phyloP scores from a whole-genome alignment of 202 grass and related monocot genomes.

The Dendrocalamus latiflorus region DNA sequence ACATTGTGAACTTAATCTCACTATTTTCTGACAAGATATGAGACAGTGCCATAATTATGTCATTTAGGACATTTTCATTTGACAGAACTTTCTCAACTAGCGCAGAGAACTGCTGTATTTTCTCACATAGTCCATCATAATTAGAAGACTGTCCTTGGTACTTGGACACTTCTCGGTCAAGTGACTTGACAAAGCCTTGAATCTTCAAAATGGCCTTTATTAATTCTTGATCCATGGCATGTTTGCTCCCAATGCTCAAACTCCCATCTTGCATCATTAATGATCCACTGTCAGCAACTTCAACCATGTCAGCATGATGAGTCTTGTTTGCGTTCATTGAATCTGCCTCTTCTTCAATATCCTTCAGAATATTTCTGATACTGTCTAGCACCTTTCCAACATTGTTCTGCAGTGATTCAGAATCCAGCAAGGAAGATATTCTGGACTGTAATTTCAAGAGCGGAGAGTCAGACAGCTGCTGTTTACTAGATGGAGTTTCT shows the following conservation, averaged over 20 bases:
- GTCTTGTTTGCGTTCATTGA: conserved; percentile 33
- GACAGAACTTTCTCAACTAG: conserved; percentile 58
- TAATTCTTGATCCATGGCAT: conserved; percentile 50
- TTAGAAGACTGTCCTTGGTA: conserved; percentile 55
- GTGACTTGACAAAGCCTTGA: conserved; percentile 68
- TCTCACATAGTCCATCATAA: conserved; percentile 49
- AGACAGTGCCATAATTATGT: conserved; percentile 56
- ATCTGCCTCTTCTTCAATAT: conserved; percentile 64
- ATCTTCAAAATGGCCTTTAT: conserved; percentile 68
- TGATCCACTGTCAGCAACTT: conserved; percentile 25
- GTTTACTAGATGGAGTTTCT: conserved; percentile 46
- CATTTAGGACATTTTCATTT: conserved; percentile 47
- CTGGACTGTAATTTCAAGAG: conserved; percentile 64
- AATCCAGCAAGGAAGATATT: conserved; percentile 74
- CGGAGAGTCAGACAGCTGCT: conserved; percentile 43
- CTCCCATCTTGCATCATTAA: conserved; percentile 31
- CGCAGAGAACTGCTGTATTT: conserved; percentile 64
- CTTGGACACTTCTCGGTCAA: conserved; percentile 65
- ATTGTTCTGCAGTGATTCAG: conserved; percentile 48
- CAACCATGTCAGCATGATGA: conserved; percentile 18
- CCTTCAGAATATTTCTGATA: conserved; percentile 77
- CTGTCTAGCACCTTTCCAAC: conserved; percentile 54
- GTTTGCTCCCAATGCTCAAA: conserved; percentile 32
- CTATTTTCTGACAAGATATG: conserved; percentile 63
- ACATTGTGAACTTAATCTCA: conserved; percentile 60